These are phyloP conservation scores for Vigna radiata DNA, from an alignment of 306 rosid species.

Conservation along the genomic window DNA sequence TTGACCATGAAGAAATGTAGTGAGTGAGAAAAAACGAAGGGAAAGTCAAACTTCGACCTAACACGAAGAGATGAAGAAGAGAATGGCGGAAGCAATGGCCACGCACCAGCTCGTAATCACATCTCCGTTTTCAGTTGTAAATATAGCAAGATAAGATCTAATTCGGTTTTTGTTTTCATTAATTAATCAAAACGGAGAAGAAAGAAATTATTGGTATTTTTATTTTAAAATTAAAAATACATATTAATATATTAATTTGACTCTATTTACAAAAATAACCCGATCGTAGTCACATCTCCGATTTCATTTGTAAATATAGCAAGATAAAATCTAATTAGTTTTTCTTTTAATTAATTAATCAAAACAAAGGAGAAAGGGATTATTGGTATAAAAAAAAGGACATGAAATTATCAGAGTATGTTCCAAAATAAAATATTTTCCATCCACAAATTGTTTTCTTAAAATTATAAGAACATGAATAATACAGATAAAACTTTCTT, in stretches of 20 bases:
- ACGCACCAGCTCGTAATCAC: not conserved
- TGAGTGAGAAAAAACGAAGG: not conserved
- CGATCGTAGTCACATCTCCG: not conserved
- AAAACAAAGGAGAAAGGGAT: not conserved
- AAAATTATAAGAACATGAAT: too few species aligned
- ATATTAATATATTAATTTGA: too few species aligned
- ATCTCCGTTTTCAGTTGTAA: constrained; percentile 10
- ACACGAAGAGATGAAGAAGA: not conserved
- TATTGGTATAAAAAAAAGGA: not conserved
- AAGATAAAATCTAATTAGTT: not conserved
- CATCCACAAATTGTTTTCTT: too few species aligned
- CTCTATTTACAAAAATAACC: not conserved
- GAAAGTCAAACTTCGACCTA: constrained; percentile 7
- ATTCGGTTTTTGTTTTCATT: not conserved
- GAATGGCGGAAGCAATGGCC: constrained; percentile 1
- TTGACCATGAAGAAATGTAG: constrained; percentile 2
- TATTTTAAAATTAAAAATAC: too few species aligned
- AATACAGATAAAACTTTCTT: too few species aligned
- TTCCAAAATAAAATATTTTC: too few species aligned
- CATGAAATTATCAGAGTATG: too few species aligned
- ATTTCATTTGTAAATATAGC: not conserved
- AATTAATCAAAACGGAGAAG: not conserved
- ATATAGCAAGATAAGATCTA: not conserved
- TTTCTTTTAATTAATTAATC: not conserved
- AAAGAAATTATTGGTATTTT: not conserved